Percentiles rank a stretch among this genome's conserved stretches.
Evolutionary conservation across 108 stramenopile genomes (phyloP).

Genomic region (Fragilariopsis cylindrus): DNA sequence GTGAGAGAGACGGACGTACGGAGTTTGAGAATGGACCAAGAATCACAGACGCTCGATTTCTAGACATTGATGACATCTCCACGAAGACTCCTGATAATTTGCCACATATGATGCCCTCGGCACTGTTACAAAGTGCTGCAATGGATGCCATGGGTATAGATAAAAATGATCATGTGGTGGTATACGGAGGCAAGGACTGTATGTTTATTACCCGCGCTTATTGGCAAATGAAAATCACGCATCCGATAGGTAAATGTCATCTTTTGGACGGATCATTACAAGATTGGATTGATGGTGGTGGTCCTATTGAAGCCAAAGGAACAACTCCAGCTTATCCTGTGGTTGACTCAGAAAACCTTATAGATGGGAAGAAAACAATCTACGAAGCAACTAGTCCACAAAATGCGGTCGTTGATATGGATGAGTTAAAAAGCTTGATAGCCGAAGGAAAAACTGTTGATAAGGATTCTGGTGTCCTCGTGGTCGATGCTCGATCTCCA

Average conservation of each 20-base stretch:
- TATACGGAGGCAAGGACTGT: conserved; percentile 63
- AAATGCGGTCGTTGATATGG: conserved; percentile 45
- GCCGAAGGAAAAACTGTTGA: conserved; percentile 14
- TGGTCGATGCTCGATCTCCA: conserved; percentile 73
- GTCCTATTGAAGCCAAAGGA: conserved; percentile 47
- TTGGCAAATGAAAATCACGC: conserved; percentile 72
- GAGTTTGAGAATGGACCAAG: conserved; percentile 65
- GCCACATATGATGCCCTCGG: conserved; percentile 81
- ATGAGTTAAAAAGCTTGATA: conserved; percentile 36
- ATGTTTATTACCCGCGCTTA: conserved; percentile 64
- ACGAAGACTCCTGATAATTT: conserved; percentile 36
- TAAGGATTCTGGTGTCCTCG: conserved; percentile 30
- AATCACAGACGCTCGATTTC: conserved; percentile 49
- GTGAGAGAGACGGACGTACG: conserved; percentile 39
- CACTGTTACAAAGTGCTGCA: conserved; percentile 49
- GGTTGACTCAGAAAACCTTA: conserved; percentile 27
- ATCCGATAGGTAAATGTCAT: conserved; percentile 48
- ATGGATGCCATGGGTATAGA: conserved; percentile 73
- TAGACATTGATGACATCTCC: conserved; percentile 72
- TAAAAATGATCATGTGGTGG: conserved; percentile 56
- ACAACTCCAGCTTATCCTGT: conserved; percentile 22
- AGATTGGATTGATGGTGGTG: conserved; percentile 65
- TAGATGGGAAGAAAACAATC: conserved; percentile 32
- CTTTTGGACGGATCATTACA: conserved; percentile 71
- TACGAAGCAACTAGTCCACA: conserved; percentile 42